Base-by-base conservation (phyloP, 75 land plant species). In the Isoetes taiwanensis region DNA sequence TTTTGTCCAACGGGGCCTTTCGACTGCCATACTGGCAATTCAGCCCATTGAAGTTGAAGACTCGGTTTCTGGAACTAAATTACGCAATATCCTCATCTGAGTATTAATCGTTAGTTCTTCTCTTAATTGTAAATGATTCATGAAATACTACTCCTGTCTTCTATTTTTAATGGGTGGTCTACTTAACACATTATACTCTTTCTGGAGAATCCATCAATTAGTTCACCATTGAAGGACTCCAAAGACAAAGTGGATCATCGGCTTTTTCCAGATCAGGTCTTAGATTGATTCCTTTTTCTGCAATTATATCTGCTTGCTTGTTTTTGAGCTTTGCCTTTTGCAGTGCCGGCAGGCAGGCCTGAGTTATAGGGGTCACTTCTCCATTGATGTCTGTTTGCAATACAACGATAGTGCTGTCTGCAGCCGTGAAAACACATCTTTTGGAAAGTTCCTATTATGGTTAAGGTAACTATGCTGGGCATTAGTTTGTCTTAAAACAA, bases 31-130 rank as follows among this genome's bases (percentile, higher is more conserved):
- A 25, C 31, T 24, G 1, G 38, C 61, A 19, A 28, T 83, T 39
- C 71, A 61, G 25, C 68, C 75, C 9, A 67, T 83, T 5, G 72
- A 73, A 11, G 43, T 91, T 33, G 4, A 16, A 24, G 78, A 87
- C 40, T 61, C 82, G 6, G 25, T 64, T 3, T 28, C 66, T 52
- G 54, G 69, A 16, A 43, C 55, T 21, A 74, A 53, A 34, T 73
- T 91, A 48, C 67, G 78, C 61, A 69, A 91, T 91, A 91, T 91
- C 98, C 97, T 86, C 73, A 80, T 31, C 11, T n/a, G n/a, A n/a
- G n/a, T n/a, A n/a, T 11, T 37, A n/a, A 1, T 1, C 34, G 19
- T 52, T 28, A 37, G 9, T 10, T 37, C 14, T 10, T 37, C 39
- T 14, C 39, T 14, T 37, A 14, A 37, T 10, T 37, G 9, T 37